Evolutionary conservation across 2,329 filamentous ascomycete species (phyloP).

Genomic region (Penicillium freii): DNA sequence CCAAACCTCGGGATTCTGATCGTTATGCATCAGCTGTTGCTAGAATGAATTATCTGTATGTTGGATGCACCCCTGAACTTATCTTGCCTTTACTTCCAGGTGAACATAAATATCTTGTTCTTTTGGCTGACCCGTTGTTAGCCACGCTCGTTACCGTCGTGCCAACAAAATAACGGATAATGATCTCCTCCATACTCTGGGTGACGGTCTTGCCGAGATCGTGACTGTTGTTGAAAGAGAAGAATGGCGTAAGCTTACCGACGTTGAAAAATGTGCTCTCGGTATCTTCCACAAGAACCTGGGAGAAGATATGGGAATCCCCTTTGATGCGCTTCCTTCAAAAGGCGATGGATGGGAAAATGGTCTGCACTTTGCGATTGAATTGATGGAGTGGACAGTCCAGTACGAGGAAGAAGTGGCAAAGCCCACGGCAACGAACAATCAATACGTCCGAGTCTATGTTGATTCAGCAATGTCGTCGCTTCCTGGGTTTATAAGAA

Average conservation of each 20-base stretch:
- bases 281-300: constrained; percentile 61
- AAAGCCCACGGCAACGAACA: constrained; percentile 13
- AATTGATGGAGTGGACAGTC: constrained; percentile 12
- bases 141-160: constrained; percentile 52
- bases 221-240: constrained; percentile 57
- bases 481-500: constrained; percentile 10
- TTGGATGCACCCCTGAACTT: background rate
- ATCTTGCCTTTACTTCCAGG: background rate
- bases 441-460: constrained; percentile 19
- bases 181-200: constrained; percentile 60
- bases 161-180: constrained; percentile 56
- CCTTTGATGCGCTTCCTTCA: constrained; percentile 27
- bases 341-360: constrained; percentile 2
- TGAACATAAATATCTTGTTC: background rate
- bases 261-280: constrained; percentile 63
- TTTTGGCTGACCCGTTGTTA: background rate
- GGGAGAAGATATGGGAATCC: constrained; percentile 66
- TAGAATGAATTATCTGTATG: constrained; percentile 57
- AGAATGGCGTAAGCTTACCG: constrained; percentile 64
- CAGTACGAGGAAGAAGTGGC: constrained; percentile 15
- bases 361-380: constrained; percentile 7
- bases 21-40: constrained; percentile 50
- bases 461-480: constrained; percentile 13
- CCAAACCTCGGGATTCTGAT: constrained; percentile 37
- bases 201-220: constrained; percentile 61